These are phyloP conservation scores for Hypholoma sublateritium DNA, from an alignment of 768 basidiomycete genomes.

Conservation along the genomic window DNA sequence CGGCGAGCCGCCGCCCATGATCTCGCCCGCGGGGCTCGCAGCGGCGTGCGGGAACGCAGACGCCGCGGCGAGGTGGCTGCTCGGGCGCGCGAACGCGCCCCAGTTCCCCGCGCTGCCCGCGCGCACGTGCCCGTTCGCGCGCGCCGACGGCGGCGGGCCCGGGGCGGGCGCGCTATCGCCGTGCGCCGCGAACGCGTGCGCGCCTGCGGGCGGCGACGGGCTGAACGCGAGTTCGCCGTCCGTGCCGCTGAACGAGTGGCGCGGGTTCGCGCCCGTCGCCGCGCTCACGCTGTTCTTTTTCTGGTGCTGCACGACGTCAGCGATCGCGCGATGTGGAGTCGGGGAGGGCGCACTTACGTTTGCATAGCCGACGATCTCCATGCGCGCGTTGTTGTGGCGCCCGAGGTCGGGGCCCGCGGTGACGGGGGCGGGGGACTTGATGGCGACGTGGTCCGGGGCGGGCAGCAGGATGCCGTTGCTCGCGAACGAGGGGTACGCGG, in stretches of 20 bases:
- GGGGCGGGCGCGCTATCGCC: constrained; percentile 19
- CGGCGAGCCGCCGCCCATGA: constrained; percentile 45
- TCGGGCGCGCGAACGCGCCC: constrained; percentile 60
- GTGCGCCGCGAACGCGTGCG: constrained; percentile 28
- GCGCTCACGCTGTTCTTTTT: constrained; percentile 47
- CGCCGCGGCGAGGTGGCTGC: constrained; percentile 30
- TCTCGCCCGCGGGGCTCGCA: constrained; percentile 57
- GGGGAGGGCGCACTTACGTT: constrained; percentile 46
- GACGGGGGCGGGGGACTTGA: constrained; percentile 75
- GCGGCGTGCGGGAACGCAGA: constrained; percentile 53
- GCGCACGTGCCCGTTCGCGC: constrained; percentile 68
- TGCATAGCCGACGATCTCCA: constrained; percentile 73
- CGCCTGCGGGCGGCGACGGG: constrained; percentile 49
- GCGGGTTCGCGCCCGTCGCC: constrained; percentile 48
- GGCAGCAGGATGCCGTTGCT: constrained; percentile 60
- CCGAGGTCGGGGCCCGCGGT: constrained; percentile 87
- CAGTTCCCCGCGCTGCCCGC: constrained; percentile 83
- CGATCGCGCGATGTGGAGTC: constrained; percentile 1
- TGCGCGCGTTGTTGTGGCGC: constrained; percentile 66
- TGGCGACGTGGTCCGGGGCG: constrained; percentile 54
- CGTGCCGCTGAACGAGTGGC: constrained; percentile 77
- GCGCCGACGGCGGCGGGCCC: constrained; percentile 20
- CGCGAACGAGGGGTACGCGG: constrained; percentile 73
- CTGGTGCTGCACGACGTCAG: constrained; percentile 16
- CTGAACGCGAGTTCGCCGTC: constrained; percentile 62